A percentile compares a stretch with the other conserved stretches of the same genome.
Conservation (phyloP, 306 rosid species). For the Cucumis hystrix region DNA sequence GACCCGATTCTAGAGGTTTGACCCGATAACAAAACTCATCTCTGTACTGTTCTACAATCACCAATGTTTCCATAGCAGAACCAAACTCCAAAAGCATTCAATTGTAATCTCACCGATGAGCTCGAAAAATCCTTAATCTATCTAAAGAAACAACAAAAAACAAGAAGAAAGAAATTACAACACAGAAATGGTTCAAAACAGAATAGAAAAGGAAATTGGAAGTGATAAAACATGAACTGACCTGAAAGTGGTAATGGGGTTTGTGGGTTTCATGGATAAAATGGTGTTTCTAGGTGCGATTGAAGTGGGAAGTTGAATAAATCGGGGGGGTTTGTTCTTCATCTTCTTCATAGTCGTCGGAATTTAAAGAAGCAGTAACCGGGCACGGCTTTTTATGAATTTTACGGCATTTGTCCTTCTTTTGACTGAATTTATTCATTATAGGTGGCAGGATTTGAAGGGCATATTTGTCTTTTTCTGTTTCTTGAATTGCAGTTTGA, state of each 20-base stretch:
- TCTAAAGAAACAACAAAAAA: background rate
- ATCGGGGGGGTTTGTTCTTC: background rate
- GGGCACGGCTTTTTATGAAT: background rate
- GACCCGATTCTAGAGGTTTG: slow-evolving; percentile 23
- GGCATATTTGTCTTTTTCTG: background rate
- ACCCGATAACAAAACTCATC: slow-evolving; percentile 29
- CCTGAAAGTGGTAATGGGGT: background rate
- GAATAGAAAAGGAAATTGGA: background rate
- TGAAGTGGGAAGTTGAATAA: background rate
- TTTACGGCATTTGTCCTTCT: background rate
- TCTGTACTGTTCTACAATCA: slow-evolving; percentile 36
- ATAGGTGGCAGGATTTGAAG: background rate
- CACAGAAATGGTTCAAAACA: background rate
- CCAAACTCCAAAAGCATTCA: background rate
- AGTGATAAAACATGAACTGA: background rate
- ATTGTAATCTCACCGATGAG: background rate
- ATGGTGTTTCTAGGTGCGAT: background rate
- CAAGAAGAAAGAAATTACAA: background rate
- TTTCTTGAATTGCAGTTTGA: background rate
- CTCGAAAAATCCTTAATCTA: background rate
- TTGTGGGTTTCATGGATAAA: background rate
- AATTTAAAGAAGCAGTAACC: background rate
- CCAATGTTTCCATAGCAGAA: background rate
- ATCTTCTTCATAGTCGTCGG: background rate
- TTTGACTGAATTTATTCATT: background rate